Evolutionary conservation across 2,329 filamentous ascomycete genomes (phyloP), one percentile per base, ranked within the genome.

Genomic region (Pseudogymnoascus destructans): DNA sequence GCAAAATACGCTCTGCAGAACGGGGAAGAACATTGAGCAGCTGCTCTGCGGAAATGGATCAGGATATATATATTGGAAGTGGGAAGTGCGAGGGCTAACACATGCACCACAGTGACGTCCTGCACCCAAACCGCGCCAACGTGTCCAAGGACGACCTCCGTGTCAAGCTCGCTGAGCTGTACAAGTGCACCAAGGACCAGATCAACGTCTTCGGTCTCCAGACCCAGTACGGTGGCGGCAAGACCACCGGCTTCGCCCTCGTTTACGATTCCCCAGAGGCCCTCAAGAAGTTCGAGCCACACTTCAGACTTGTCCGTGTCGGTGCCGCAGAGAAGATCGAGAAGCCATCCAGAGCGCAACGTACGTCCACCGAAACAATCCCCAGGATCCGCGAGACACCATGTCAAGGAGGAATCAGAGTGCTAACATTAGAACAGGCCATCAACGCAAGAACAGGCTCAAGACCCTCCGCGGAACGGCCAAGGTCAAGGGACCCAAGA

Each of bases 211-310:
- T 98, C 76, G 93, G 93, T 73, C 90, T 98, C 77, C 88, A 89
- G 77, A 98, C 93, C 70, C 92, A 97, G 76, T 98, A 87, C 75
- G 93, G 93, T 92, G 93, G 93, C 74, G 93, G 93, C 82, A 98
- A 98, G 87, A 95, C 89, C 77, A 97, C 92, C 67, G 93, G 93
- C 71, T 98, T 98, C 75, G 93, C 90, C 68, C 89, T 97, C 72
- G 82, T 98, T 80, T 98, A 98, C 85, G 93, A 98, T 79, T 95
- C 89, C 68, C 80, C 84, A 73, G 93, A 98, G 83, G 89, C 91
- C 71, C 86, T 98, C 86, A 96, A 96, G 89, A 97, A 97, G 80
- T 98, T 97, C 78, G 93, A 98, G 85, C 93, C 93, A 71, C 86
- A 87, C 79, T 96, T 96, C 87, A 86, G 93, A 77, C 85, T 96